Evolutionary conservation across 768 basidiomycete species (phyloP).

Genomic region (Tulasnella sp.): DNA sequence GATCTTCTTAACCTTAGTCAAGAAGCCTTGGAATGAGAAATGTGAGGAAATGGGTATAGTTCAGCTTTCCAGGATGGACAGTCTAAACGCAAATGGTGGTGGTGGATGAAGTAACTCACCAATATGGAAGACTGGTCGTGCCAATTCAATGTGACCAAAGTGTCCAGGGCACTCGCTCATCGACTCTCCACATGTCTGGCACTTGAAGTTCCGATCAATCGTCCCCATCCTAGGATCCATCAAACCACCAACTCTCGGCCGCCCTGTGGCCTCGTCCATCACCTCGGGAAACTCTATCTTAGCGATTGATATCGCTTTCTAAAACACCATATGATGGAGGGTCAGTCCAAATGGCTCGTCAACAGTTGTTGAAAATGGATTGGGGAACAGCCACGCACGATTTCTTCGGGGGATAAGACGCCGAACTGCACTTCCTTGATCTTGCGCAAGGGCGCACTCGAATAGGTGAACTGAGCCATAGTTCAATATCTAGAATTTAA

Average conservation of each 20-base stretch:
- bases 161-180: slow-evolving; percentile 99
- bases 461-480: slow-evolving; percentile 64
- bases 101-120: slow-evolving; percentile 41
- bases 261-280: slow-evolving; percentile 88
- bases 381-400: slow-evolving; percentile 46
- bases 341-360: not conserved
- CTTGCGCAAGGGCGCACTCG: slow-evolving; percentile 88
- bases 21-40: slow-evolving; percentile 52
- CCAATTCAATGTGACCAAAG: slow-evolving; percentile 97
- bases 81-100: not conserved
- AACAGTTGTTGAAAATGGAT: slow-evolving; percentile 5
- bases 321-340: slow-evolving; percentile 18
- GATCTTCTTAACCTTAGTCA: slow-evolving; percentile 99
- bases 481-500: not conserved
- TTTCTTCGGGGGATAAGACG: slow-evolving; percentile 97
- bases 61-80: not conserved
- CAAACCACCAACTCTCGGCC: slow-evolving; percentile 84
- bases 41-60: not conserved
- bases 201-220: slow-evolving; percentile 95
- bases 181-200: slow-evolving; percentile 99
- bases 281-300: slow-evolving; percentile 99
- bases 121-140: slow-evolving; percentile 93
- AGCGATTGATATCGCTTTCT: slow-evolving; percentile 98
- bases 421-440: slow-evolving; percentile 98
- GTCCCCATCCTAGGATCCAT: slow-evolving; percentile 99